A percentile compares a stretch with the other conserved stretches of the same genome.
Evolutionary conservation across 1,284 basidiomycete genomes (phyloP).

Genomic region (Rugosomyces carneus): DNA sequence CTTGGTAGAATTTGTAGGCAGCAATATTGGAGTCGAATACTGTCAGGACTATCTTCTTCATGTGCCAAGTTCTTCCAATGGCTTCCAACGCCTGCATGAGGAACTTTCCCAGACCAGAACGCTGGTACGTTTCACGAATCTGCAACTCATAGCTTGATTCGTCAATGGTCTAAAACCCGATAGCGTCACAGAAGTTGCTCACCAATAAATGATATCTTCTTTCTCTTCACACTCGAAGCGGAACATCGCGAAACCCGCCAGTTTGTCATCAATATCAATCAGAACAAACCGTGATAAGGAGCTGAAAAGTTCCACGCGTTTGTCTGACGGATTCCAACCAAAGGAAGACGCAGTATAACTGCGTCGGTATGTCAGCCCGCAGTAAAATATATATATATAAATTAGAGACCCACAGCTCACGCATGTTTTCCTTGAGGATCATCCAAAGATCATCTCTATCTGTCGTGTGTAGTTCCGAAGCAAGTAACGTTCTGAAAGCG

Average conservation of each 20-base stretch:
- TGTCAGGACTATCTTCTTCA: conserved; percentile 70
- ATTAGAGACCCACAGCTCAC: conserved; percentile 32
- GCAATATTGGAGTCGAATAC: conserved; percentile 56
- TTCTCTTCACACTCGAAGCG: conserved; percentile 64
- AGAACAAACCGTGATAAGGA: conserved; percentile 53
- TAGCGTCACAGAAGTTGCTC: conserved; percentile 12
- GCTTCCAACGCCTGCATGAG: conserved; percentile 43
- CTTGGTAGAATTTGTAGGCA: conserved; percentile 52
- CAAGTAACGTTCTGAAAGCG: conserved; percentile 26
- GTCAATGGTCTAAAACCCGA: background rate
- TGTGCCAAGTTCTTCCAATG: conserved; percentile 46
- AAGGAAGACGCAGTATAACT: conserved; percentile 56
- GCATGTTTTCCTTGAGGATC: conserved; percentile 56
- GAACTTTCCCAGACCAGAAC: conserved; percentile 51
- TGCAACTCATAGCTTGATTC: conserved; percentile 66
- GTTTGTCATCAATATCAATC: conserved; percentile 22
- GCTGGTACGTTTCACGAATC: conserved; percentile 35
- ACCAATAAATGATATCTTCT: conserved; percentile 65
- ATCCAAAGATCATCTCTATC: conserved; percentile 45
- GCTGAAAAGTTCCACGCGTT: conserved; percentile 58
- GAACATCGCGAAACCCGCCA: conserved; percentile 57
- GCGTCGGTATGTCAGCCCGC: background rate
- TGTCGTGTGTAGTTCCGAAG: conserved; percentile 32
- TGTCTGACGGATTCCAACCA: conserved; percentile 57
- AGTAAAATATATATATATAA: background rate